Evolutionary conservation across 1,284 basidiomycete species (phyloP).

Genomic region (Melampsora occidentalis): DNA sequence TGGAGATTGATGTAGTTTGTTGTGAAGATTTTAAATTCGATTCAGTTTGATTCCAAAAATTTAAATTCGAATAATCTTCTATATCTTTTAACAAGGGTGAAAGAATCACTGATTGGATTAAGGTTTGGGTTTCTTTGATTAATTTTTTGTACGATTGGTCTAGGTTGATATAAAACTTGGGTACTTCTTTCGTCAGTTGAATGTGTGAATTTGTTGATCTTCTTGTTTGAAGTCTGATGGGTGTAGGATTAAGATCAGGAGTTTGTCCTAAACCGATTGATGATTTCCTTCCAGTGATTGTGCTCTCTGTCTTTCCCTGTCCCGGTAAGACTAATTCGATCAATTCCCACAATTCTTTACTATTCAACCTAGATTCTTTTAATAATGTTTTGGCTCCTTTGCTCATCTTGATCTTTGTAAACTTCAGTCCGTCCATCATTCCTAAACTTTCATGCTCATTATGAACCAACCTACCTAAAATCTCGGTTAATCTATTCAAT

Average conservation of each 20-base stretch:
- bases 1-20: slow-evolving; percentile 44
- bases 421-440: slow-evolving; percentile 50
- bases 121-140: slow-evolving; percentile 69
- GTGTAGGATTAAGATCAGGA: background rate
- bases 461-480: slow-evolving; percentile 61
- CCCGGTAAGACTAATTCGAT: slow-evolving; percentile 55
- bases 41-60: slow-evolving; percentile 64
- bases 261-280: slow-evolving; percentile 8
- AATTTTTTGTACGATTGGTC: slow-evolving; percentile 65
- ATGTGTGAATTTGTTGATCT: slow-evolving; percentile 45
- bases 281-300: background rate
- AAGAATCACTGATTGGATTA: slow-evolving; percentile 76
- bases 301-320: background rate
- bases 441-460: slow-evolving; percentile 61
- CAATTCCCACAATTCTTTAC: slow-evolving; percentile 68
- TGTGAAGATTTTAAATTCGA: slow-evolving; percentile 47
- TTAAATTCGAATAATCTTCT: slow-evolving; percentile 65
- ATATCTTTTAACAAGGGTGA: slow-evolving; percentile 78
- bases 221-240: background rate
- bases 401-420: slow-evolving; percentile 64
- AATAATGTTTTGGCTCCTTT: slow-evolving; percentile 70
- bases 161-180: slow-evolving; percentile 62
- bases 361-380: slow-evolving; percentile 76
- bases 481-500: slow-evolving; percentile 61
- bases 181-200: slow-evolving; percentile 15